These are phyloP conservation scores for Arthrinium phaeospermum DNA, from an alignment of 2,329 filamentous ascomycete species.

Conservation along the genomic window DNA sequence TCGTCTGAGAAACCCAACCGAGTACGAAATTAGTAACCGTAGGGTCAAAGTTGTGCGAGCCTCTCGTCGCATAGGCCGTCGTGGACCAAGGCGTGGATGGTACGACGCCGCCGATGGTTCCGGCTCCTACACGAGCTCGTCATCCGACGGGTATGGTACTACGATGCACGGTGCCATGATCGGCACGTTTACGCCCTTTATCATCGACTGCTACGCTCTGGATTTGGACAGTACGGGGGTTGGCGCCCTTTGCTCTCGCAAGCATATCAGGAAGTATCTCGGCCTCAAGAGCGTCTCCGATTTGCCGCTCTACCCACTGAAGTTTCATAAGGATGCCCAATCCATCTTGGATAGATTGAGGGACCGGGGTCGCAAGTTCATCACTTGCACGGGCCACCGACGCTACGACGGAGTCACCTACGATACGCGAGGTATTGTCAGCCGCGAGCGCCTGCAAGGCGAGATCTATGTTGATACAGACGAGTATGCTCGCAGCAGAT, in stretches of 20 bases:
- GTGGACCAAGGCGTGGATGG: background rate
- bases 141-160: background rate
- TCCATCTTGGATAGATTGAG: background rate
- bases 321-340: background rate
- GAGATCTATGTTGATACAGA: background rate
- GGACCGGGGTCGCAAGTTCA: slow-evolving; percentile 10
- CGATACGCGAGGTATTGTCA: background rate
- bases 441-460: slow-evolving; percentile 1
- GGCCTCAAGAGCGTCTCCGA: background rate
- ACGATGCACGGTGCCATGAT: background rate
- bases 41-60: background rate
- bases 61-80: background rate
- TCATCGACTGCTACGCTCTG: background rate
- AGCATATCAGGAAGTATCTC: background rate
- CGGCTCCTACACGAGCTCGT: background rate
- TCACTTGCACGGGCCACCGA: background rate
- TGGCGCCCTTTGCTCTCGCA: background rate
- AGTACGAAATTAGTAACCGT: background rate
- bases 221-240: background rate
- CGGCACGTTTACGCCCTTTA: background rate
- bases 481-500: background rate
- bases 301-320: background rate
- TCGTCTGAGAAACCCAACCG: background rate
- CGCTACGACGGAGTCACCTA: background rate
- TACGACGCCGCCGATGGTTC: background rate